Base-by-base conservation (phyloP, 768 basidiomycete genomes). In the Rhodosporidiobolus odoratus region DNA sequence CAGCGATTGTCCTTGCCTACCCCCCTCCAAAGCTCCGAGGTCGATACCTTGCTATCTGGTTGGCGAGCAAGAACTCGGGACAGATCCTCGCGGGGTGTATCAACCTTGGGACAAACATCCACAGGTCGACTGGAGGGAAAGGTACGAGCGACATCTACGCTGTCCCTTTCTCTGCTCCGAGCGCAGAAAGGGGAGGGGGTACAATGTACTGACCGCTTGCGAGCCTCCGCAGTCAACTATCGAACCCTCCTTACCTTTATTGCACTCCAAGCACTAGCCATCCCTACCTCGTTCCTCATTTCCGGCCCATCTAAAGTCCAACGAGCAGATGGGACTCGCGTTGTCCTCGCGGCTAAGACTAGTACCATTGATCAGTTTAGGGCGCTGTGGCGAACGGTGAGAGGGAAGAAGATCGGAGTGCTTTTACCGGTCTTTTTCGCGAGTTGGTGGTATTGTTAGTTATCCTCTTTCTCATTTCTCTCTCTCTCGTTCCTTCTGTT, bases 31-130 rank as follows among this genome's bases (percentile, higher is more conserved):
- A 60, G 6, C 43, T 34, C 23, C 54, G 58, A 2, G 66, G 50
- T 1, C 38, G 52, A 10, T 60, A 60, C 58, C 58, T 67, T 34
- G 52, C 40, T 1, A 16, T 67, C 16, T 67, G 66, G 66, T 59
- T 67, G 30, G 48, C 50, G 9, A 41, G 48, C 30, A 67, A 67
- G 66, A 67, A 67, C 32, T 52, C 48, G 19, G 65, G 65, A 3
- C 40, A 25, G 27, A 58, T 50, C 13, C 27, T 59, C 17, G 47
- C 65, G 4, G 62, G 65, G 27, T 57, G 56, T 1, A 52, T 66
- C 57, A 58, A 59, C 48, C 58, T 66, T 30, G 65, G 37, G 2
- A 50, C 58, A 3, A 66, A 66, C 48, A 30, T 53, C 13, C 48
- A 66, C 58, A 17, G 25, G 21, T 52, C 57, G n/a, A 58, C n/a